Base-by-base conservation (phyloP, 1,284 basidiomycete species). In the Gomphus sp. region DNA sequence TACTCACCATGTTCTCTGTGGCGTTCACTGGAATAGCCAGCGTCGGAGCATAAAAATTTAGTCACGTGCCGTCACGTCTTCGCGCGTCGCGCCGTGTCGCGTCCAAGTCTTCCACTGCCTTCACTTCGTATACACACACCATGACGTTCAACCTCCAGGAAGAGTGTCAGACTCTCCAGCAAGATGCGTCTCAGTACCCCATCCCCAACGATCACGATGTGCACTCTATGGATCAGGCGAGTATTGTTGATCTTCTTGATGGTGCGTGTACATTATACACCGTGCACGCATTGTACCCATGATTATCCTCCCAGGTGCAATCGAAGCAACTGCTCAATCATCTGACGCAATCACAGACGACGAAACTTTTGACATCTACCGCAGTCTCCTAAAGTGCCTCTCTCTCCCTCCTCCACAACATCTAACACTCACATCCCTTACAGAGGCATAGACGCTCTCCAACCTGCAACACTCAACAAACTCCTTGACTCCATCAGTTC, bases 401-500 rank as follows among this genome's bases (percentile, higher is more conserved):
- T 16, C 8, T n/a, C 49, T 34, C 4, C 33, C 4, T 31, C 12
- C 34, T 31, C 16, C 28, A 25, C 11, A 25, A 5, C 28, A 14
- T 16, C 9, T 9, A 9, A 14, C 49, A 34, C 18, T 10, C 36
- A 53, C 36, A 18, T 22, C 4, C 8, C n/a, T 36, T 2, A 22
- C 56, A 72, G 72, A 53, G 73, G 85, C 64, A 77, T 85, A 0
- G 78, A 82, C 41, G 67, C 72, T 1, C 77, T 91, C 3, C 77
- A 81, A 2, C 80, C 81, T 9, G 65, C 75, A 0, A 73, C 82
- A 57, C 87, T 90, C 80, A 84, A 72, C 73, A 92, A 92, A 67
- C 73, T 93, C 0, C 77, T 92, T 44, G 91, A 93, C 70, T 85
- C 87, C 1, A 74, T 93, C 54, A 74, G 80, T 0, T 89, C 88